A percentile compares a stretch with the other conserved stretches of the same genome.
phyloP scores from a whole-genome alignment of 78 protist genomes.

The Diacronema lutheri region DNA sequence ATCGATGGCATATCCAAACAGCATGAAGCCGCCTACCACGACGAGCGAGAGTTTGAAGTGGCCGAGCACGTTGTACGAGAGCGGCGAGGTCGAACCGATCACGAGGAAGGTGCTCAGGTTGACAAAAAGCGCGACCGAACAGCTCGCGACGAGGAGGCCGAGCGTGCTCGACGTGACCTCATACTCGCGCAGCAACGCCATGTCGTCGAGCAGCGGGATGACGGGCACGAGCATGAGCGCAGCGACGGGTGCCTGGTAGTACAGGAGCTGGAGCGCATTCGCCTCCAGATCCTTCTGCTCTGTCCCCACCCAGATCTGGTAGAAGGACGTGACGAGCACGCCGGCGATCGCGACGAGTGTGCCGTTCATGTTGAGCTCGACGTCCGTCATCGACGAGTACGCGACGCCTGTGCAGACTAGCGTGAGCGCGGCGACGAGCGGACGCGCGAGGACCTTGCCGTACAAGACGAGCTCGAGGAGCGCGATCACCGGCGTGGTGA shows the following conservation, averaged over 20 bases:
- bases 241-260: conserved; percentile 36
- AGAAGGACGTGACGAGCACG: conserved; percentile 33
- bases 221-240: conserved; percentile 22
- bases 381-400: too few species aligned
- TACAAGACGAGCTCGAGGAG: neutral
- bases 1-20: conserved; percentile 2
- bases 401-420: neutral
- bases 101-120: conserved; percentile 41
- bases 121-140: conserved; percentile 31
- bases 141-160: neutral
- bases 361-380: neutral
- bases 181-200: conserved; percentile 1
- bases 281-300: conserved; percentile 38
- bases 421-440: neutral
- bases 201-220: conserved; percentile 34
- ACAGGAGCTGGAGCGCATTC: conserved; percentile 40
- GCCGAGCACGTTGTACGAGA: conserved; percentile 33
- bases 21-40: conserved; percentile 32
- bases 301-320: conserved; percentile 46
- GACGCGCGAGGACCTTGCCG: neutral
- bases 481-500: neutral
- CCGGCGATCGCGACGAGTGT: neutral
- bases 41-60: conserved; percentile 51
- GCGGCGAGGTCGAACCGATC: conserved; percentile 55
- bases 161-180: neutral